Conservation (phyloP, 352 stramenopile genomes). For the Phytophthora tentaculata region DNA sequence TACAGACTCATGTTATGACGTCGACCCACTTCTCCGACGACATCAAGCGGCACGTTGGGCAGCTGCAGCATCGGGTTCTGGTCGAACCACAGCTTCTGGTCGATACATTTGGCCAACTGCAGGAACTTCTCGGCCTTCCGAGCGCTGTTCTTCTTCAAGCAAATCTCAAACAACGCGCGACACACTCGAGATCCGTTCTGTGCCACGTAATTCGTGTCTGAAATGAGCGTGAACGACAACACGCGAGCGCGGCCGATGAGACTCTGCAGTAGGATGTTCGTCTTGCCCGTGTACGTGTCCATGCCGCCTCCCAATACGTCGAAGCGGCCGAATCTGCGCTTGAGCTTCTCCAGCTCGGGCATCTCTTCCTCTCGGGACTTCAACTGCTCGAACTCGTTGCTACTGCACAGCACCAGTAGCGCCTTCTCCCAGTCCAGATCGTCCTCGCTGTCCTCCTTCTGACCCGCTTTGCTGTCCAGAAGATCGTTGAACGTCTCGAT, state of each 20-base stretch:
- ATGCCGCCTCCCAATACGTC: slow-evolving; percentile 92
- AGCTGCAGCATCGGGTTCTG: slow-evolving; percentile 95
- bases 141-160: slow-evolving; percentile 89
- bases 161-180: slow-evolving; percentile 99
- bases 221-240: slow-evolving; percentile 98
- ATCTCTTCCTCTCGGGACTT: slow-evolving; percentile 96
- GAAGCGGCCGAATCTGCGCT: slow-evolving; percentile 88
- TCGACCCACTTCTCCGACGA: slow-evolving; percentile 86
- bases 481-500: slow-evolving; percentile 98
- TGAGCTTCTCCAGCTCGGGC: slow-evolving; percentile 93
- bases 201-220: slow-evolving; percentile 99
- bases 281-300: slow-evolving; percentile 95
- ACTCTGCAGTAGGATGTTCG: slow-evolving; percentile 96
- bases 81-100: slow-evolving; percentile 98
- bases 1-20: slow-evolving; percentile 73
- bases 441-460: slow-evolving; percentile 45
- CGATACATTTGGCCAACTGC: slow-evolving; percentile 96
- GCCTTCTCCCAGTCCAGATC: slow-evolving; percentile 75
- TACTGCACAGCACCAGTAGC: slow-evolving; percentile 76
- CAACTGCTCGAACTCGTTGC: slow-evolving; percentile 96
- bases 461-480: slow-evolving; percentile 70
- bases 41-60: slow-evolving; percentile 86
- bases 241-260: slow-evolving; percentile 79
- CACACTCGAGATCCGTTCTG: slow-evolving; percentile 98
- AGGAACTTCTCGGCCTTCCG: slow-evolving; percentile 94